Evolutionary conservation across 2,329 filamentous ascomycete species (phyloP), one percentile per base, ranked within the genome.

Genomic region (Scedosporium dehoogii): DNA sequence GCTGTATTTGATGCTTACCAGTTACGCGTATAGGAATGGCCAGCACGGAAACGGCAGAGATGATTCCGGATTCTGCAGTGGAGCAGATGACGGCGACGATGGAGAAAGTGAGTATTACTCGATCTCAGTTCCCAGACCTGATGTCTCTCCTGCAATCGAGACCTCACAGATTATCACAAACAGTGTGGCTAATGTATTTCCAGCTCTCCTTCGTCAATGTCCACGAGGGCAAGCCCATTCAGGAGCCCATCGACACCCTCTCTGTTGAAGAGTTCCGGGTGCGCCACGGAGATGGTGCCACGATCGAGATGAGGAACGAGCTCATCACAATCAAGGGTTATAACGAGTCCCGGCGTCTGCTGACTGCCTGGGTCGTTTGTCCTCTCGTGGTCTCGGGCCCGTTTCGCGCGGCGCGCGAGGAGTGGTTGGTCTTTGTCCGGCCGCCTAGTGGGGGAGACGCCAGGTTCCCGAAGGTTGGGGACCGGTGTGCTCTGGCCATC

Each of bases 231-330:
- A 21, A 33, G 12, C 27, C 27, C 10, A 6, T 53, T 3, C 25
- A 38, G 44, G 29, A 16, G 23, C 59, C 59, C 44, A n/a, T 60
- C 23, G 59, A 51, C 16, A 38, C 59, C 10, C 55, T 60, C 23
- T 53, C 59, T 0, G 25, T 38, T 2, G 12, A 44, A 3, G 62
- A 65, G 29, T 65, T 65, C 27, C 59, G 60, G 7, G 58, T 23
- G 1, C 29, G 27, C 3, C 65, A 66, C 53, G 55, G 62, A 4
- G 59, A 33, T 5, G 64, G 64, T 2, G 62, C 62, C 0, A 41
- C 58, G 5, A 63, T 66, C 4, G 65, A 66, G 44, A 46, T 58
- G 23, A 18, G 41, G 9, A 66, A 66, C n/a, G 65, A 66, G 7
- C 10, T 23, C n/a, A 18, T 16, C 7, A 46, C 46, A 2, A 29